phyloP scores from a whole-genome alignment of 2,329 filamentous ascomycete genomes.

The Fusarium austroafricanum region DNA sequence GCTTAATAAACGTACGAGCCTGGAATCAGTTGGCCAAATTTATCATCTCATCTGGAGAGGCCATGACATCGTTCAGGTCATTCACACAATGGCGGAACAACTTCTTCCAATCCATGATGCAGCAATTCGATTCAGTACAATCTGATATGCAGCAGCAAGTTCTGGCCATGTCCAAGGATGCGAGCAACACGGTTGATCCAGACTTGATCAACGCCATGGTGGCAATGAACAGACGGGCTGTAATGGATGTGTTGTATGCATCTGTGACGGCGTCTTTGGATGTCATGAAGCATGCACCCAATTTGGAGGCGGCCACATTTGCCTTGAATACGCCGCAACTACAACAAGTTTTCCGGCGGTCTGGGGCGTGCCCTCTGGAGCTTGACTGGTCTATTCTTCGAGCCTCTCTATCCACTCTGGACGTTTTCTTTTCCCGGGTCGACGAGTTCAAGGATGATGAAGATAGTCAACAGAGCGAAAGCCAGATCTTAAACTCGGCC shows the following conservation, averaged over 20 bases:
- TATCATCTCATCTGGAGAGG: conserved; percentile 60
- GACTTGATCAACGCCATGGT: conserved; percentile 63
- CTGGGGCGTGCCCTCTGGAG: conserved; percentile 56
- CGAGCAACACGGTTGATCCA: conserved; percentile 56
- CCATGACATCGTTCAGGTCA: conserved; percentile 62
- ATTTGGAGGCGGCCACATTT: conserved; percentile 61
- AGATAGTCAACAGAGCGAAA: conserved; percentile 54
- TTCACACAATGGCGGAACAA: conserved; percentile 63
- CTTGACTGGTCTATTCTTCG: conserved; percentile 63
- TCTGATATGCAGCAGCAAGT: conserved; percentile 68
- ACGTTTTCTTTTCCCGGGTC: conserved; percentile 59
- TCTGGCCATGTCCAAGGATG: conserved; percentile 60
- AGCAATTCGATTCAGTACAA: conserved; percentile 68
- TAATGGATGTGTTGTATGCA: conserved; percentile 64
- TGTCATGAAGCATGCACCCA: conserved; percentile 60
- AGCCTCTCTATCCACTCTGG: conserved; percentile 59
- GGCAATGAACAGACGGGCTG: conserved; percentile 62
- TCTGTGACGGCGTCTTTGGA: conserved; percentile 63
- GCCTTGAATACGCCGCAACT: conserved; percentile 63
- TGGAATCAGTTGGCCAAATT: conserved; percentile 73
- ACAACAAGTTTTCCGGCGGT: conserved; percentile 62
- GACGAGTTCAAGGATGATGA: conserved; percentile 56
- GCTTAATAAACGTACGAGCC: conserved; percentile 70
- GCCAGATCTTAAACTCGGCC: conserved; percentile 53
- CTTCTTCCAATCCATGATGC: conserved; percentile 67